phyloP scores from a whole-genome alignment of 768 basidiomycete genomes.

The Phlebiopsis flavidoalba region DNA sequence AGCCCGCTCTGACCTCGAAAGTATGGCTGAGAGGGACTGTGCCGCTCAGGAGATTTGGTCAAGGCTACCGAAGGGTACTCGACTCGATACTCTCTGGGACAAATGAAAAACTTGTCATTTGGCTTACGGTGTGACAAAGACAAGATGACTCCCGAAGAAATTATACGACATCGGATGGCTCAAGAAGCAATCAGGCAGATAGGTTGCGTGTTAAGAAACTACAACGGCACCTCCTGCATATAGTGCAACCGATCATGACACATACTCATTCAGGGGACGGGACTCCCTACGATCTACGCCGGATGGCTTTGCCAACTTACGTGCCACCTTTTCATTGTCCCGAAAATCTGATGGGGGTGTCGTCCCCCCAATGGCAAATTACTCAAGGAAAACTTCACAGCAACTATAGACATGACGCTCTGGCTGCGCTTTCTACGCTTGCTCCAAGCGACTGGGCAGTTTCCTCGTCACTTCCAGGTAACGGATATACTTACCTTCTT shows the following conservation, averaged over 20 bases:
- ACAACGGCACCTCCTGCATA: neutral
- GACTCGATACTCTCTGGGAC: neutral
- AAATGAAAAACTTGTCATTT: neutral
- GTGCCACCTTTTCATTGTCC: neutral
- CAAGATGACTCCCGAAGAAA: neutral
- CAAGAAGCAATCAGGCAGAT: constrained; percentile 1
- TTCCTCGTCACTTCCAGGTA: constrained; percentile 10
- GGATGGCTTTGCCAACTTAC: neutral
- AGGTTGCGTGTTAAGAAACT: neutral
- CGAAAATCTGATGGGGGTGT: neutral
- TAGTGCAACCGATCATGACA: neutral
- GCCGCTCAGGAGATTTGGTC: neutral
- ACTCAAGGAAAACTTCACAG: neutral
- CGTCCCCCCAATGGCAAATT: constrained; percentile 3
- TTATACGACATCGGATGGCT: constrained; percentile 2
- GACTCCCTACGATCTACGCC: neutral
- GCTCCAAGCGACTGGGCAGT: constrained; percentile 4
- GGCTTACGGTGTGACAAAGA: neutral
- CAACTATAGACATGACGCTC: constrained; percentile 1
- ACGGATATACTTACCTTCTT: neutral
- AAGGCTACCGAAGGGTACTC: neutral
- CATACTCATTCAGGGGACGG: neutral
- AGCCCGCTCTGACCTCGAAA: neutral
- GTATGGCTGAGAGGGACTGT: neutral
- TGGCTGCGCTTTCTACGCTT: constrained; percentile 9